phyloP scores from a whole-genome alignment of 805 yeast genomes.

The Brettanomyces custersianus region DNA sequence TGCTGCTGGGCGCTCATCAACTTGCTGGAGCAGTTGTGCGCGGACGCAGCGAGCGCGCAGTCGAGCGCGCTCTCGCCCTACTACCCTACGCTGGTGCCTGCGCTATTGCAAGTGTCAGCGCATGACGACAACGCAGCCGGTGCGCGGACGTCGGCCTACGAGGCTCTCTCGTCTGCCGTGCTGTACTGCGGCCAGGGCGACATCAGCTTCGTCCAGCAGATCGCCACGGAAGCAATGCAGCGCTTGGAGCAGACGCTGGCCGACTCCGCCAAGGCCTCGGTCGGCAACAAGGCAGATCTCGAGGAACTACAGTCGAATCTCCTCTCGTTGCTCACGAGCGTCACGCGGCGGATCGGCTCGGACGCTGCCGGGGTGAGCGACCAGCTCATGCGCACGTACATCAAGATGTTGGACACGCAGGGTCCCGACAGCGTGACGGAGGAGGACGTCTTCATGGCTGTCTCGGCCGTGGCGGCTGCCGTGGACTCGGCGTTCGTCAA shows the following conservation, averaged over 20 bases:
- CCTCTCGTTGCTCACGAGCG: constrained; percentile 69
- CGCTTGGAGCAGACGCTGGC: constrained; percentile 57
- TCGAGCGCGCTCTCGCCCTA: constrained; percentile 67
- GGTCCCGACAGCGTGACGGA: constrained; percentile 64
- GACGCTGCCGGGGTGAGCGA: constrained; percentile 67
- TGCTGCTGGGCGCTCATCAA: constrained; percentile 97
- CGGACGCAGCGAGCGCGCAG: constrained; percentile 37
- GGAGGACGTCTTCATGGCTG: constrained; percentile 89
- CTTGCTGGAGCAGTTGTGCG: constrained; percentile 71
- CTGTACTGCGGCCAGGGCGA: constrained; percentile 65
- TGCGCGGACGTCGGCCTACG: constrained; percentile 93
- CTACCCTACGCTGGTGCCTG: constrained; percentile 61
- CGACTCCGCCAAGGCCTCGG: not conserved
- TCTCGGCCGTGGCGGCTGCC: constrained; percentile 82
- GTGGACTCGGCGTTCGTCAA: constrained; percentile 60
- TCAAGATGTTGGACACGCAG: constrained; percentile 55
- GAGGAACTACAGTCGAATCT: constrained; percentile 85
- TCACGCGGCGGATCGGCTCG: constrained; percentile 70
- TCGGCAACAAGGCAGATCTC: constrained; percentile 37
- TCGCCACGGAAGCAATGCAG: constrained; percentile 66
- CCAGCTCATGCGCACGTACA: constrained; percentile 72
- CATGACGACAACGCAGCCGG: constrained; percentile 77
- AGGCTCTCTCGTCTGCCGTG: constrained; percentile 80
- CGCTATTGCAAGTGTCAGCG: constrained; percentile 58
- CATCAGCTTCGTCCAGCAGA: constrained; percentile 54